phyloP scores from a whole-genome alignment of 192 early-diverging fungal species.

The Backusella mclennaniae region DNA sequence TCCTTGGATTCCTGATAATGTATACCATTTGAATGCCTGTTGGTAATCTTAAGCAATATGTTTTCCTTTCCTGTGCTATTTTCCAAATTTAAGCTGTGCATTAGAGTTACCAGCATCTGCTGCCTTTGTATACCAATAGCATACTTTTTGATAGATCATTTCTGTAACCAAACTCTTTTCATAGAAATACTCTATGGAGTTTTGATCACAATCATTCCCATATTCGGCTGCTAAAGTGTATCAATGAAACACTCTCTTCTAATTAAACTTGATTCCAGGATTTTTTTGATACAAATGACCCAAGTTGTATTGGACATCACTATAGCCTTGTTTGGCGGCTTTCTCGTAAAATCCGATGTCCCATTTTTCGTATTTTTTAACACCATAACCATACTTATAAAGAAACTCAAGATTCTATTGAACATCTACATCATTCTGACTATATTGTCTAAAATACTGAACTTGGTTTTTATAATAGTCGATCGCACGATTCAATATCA shows the following conservation, averaged over 20 bases:
- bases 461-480: not conserved
- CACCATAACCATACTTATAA: too few species aligned
- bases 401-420: not conserved
- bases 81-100: not conserved
- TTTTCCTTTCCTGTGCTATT: not conserved
- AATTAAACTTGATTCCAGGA: not conserved
- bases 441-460: not conserved
- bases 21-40: not conserved
- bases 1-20: not conserved
- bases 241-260: not conserved
- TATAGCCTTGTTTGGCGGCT: not conserved
- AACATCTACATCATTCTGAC: not conserved
- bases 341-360: not conserved
- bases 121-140: not conserved
- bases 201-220: not conserved
- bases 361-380: not conserved
- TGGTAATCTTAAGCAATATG: not conserved
- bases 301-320: not conserved
- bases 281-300: not conserved
- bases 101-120: not conserved
- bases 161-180: not conserved
- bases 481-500: not conserved
- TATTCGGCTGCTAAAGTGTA: not conserved
- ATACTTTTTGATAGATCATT: not conserved
- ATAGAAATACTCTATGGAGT: not conserved